These are phyloP conservation scores for Trichoderma oligosporum DNA, from an alignment of 2,329 filamentous ascomycete genomes.

Conservation along the genomic window DNA sequence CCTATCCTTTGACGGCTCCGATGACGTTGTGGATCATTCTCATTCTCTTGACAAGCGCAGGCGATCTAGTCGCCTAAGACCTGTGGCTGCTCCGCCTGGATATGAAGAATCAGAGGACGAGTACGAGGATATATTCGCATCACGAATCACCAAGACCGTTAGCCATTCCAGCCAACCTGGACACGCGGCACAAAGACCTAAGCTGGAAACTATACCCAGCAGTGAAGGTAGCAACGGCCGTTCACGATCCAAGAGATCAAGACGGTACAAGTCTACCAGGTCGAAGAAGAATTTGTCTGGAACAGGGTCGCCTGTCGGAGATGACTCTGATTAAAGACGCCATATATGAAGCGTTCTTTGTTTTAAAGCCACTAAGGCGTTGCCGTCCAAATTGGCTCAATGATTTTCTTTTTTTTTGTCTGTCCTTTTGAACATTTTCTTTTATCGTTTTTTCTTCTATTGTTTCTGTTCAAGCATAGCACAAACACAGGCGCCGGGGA, in stretches of 20 bases:
- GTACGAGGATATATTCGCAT: conserved; percentile 28
- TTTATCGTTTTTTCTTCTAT: not conserved
- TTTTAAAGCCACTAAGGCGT: not conserved
- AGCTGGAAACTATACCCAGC: conserved; percentile 46
- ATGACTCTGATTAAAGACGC: conserved; percentile 34
- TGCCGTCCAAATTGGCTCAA: not conserved
- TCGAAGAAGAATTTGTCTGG: conserved; percentile 29
- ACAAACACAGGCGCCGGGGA: conserved; percentile 5
- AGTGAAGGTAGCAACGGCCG: conserved; percentile 32
- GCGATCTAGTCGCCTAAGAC: conserved; percentile 27
- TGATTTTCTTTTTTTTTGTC: not conserved
- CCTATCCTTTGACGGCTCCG: conserved; percentile 37
- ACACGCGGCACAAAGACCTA: conserved; percentile 41
- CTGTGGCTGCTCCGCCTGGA: conserved; percentile 31
- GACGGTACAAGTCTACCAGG: conserved; percentile 31
- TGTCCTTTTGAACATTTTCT: conserved; percentile 10
- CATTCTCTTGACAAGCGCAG: conserved; percentile 29
- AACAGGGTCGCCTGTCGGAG: conserved; percentile 37
- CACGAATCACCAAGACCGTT: conserved; percentile 27
- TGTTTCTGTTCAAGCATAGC: conserved; percentile 13
- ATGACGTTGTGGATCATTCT: conserved; percentile 32
- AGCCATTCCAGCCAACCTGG: conserved; percentile 29
- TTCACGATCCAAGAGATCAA: conserved; percentile 30
- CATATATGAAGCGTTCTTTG: conserved; percentile 2
- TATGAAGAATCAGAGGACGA: conserved; percentile 36